Conservation (phyloP, 805 yeast genomes). For the Wickerhamomyces rabaulensis region DNA sequence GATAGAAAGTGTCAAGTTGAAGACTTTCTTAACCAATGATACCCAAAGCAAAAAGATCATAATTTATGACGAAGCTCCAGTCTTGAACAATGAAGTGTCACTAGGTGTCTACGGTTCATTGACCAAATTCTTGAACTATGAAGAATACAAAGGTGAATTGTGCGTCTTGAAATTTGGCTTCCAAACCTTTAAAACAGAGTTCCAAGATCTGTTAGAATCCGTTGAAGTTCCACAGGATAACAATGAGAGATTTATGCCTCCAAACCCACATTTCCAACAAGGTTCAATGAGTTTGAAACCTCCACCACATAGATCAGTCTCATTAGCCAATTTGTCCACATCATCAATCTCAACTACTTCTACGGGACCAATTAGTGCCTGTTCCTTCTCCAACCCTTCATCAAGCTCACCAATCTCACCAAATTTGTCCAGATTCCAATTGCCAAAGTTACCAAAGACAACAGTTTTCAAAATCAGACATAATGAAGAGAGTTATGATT, state of each 20-base stretch:
- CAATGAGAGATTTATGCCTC: not conserved
- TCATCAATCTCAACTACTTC: slow-evolving; percentile 6
- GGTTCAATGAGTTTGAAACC: not conserved
- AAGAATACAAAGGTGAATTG: slow-evolving; percentile 35
- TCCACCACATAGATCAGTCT: slow-evolving; percentile 17
- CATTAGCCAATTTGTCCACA: slow-evolving; percentile 15
- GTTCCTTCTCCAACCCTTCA: slow-evolving; percentile 9
- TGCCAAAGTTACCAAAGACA: slow-evolving; percentile 39
- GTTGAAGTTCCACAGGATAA: not conserved
- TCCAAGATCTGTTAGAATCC: slow-evolving; percentile 23
- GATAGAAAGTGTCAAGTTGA: slow-evolving; percentile 41
- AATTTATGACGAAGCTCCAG: slow-evolving; percentile 19
- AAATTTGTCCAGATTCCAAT: slow-evolving; percentile 42
- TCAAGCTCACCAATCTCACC: slow-evolving; percentile 21
- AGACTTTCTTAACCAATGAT: slow-evolving; percentile 26
- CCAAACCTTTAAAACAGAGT: slow-evolving; percentile 27
- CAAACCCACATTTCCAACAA: not conserved
- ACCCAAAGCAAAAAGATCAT: slow-evolving; percentile 10
- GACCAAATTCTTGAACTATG: slow-evolving; percentile 39
- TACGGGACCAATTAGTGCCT: slow-evolving; percentile 3
- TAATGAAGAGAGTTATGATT: slow-evolving; percentile 44
- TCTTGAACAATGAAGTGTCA: slow-evolving; percentile 25
- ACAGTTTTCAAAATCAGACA: slow-evolving; percentile 44
- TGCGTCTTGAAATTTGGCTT: slow-evolving; percentile 40
- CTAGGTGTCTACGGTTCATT: slow-evolving; percentile 40